These are phyloP conservation scores for Trypanosoma rangeli DNA, from an alignment of 208 protist species.

Conservation along the genomic window DNA sequence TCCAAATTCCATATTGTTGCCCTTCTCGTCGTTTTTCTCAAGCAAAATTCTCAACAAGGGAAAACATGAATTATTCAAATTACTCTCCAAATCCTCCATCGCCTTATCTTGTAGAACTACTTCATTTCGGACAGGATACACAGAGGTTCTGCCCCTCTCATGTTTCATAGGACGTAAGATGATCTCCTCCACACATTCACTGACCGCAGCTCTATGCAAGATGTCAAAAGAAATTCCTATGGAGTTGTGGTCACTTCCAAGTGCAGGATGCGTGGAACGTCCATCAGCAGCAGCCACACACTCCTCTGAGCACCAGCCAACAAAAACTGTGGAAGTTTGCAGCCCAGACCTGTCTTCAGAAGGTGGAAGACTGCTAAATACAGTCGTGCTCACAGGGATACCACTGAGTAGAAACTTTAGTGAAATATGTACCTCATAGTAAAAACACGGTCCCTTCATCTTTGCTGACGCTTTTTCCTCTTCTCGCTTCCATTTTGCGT, in stretches of 20 bases:
- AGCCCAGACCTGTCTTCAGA: not conserved
- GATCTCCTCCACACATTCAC: constrained; percentile 13
- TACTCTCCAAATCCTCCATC: not conserved
- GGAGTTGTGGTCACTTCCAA: constrained; percentile 24
- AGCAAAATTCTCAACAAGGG: not conserved
- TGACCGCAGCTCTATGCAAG: constrained; percentile 15
- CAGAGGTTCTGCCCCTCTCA: constrained; percentile 11
- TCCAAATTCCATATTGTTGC: not conserved
- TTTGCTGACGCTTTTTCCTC: not conserved
- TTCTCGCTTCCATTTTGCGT: constrained; percentile 6
- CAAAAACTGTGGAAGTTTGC: constrained; percentile 25
- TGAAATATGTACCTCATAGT: constrained; percentile 78
- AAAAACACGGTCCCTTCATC: constrained; percentile 28
- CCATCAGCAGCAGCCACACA: constrained; percentile 25
- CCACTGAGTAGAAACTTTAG: constrained; percentile 46
- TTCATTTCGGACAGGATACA: not conserved
- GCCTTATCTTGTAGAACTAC: not conserved
- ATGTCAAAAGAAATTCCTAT: constrained; percentile 45
- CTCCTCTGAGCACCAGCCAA: constrained; percentile 46
- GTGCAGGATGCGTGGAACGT: constrained; percentile 4
- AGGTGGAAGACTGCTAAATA: constrained; percentile 1
- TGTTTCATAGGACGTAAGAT: constrained; percentile 32
- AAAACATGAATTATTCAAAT: not conserved
- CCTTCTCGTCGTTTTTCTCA: not conserved
- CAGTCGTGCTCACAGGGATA: constrained; percentile 6